phyloP scores from a whole-genome alignment of 2,329 filamentous ascomycete species.

The Diaporthe citrichinensis region DNA sequence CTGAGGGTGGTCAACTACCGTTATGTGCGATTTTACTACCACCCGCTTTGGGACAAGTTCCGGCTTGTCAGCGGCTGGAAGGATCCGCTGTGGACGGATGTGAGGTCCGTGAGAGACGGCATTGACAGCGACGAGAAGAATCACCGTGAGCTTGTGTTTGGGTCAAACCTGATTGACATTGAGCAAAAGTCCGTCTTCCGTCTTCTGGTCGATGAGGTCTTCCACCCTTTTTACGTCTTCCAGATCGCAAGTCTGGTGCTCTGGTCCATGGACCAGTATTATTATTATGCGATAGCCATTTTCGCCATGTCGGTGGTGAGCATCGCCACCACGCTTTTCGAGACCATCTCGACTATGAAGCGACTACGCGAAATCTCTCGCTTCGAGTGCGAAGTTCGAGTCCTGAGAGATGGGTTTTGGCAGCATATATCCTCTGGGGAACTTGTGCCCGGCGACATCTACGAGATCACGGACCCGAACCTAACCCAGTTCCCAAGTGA shows the following conservation, averaged over 20 bases:
- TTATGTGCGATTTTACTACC: constrained; percentile 93
- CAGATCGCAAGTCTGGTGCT: constrained; percentile 94
- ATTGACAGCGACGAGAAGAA: constrained; percentile 92
- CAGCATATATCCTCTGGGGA: constrained; percentile 88
- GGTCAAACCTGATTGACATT: constrained; percentile 91
- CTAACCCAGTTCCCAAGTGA: constrained; percentile 92
- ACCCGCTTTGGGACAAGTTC: constrained; percentile 91
- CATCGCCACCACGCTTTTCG: constrained; percentile 88
- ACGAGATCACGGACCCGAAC: constrained; percentile 95
- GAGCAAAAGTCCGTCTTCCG: constrained; percentile 88
- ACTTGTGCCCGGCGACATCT: constrained; percentile 94
- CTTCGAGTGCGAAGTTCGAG: constrained; percentile 95
- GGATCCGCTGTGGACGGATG: constrained; percentile 88
- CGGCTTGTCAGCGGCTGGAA: constrained; percentile 92
- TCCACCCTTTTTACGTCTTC: constrained; percentile 98
- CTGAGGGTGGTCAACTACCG: constrained; percentile 90
- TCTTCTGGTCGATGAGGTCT: constrained; percentile 91
- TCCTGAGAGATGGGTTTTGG: constrained; percentile 96
- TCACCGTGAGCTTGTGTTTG: constrained; percentile 87
- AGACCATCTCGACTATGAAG: constrained; percentile 93
- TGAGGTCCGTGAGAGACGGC: constrained; percentile 80
- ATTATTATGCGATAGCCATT: constrained; percentile 96
- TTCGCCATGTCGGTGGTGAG: constrained; percentile 95
- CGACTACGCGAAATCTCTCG: constrained; percentile 90
- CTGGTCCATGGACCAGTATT: constrained; percentile 97